Base-by-base conservation (phyloP, 345 rosid genomes). In the Rhodamnia rubescens region DNA sequence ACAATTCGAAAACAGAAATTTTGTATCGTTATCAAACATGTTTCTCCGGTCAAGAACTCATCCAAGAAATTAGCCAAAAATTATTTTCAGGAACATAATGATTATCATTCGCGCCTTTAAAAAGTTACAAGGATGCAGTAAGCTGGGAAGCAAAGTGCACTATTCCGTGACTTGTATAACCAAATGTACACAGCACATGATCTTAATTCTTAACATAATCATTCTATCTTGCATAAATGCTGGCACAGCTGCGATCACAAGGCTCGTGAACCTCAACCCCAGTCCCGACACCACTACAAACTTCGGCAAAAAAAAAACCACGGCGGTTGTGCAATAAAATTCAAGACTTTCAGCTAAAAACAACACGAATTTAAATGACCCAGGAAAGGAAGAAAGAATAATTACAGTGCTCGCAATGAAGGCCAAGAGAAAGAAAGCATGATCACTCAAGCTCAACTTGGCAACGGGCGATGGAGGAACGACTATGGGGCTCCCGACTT, bases 341-440 rank as follows among this genome's bases (percentile, higher is more conserved):
- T 59, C 40, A 6, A 27, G 27, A n/a, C 20, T 59, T 59, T 59
- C 40, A 59, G 74, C 16, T 59, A 14, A 59, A 59, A 59, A n/a
- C 4, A 11, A 26, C 15, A 26, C 69, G 5, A n/a, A 58, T 11
- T 26, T 1, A n/a, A 61, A 27, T 27, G 18, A 27, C 20, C 74
- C 74, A 29, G 75, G 52, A 52, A 53, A 47, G 82, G 36, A 58
- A 51, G 47, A 75, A 85, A 74, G 69, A 69, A 26, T 74, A 42
- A 47, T 55, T 86, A 95, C 99, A 94, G 96, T 92, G 93, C 94
- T 95, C 83, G 94, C 96, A 78, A 93, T 93, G 87, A 97, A 97
- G 42, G 98, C 84, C 57, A 93, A 84, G 69, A 95, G 95, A 87
- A 93, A 87, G 92, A 92, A 96, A 27, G 98, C 96, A 80, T 95